Conservation (phyloP, 305 asterid species). For the Vinca major region DNA sequence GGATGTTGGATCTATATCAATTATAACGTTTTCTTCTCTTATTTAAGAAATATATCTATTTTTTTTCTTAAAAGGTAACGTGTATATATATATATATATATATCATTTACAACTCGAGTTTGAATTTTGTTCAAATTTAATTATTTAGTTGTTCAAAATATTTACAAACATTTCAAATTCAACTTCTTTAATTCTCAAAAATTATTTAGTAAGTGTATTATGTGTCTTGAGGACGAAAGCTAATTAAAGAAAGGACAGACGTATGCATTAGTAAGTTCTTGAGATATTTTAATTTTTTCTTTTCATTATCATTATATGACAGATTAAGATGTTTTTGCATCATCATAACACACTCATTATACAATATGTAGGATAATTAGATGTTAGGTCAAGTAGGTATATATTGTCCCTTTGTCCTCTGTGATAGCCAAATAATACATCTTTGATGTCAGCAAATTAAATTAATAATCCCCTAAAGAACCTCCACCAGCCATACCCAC, state of each 20-base stretch:
- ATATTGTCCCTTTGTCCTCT: neutral
- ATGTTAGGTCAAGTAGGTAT: slow-evolving; percentile 7
- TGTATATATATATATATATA: no score
- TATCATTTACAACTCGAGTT: no score
- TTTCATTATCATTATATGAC: neutral
- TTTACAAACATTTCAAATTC: no score
- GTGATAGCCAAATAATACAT: slow-evolving; percentile 11
- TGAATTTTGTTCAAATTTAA: no score
- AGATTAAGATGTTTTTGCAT: neutral
- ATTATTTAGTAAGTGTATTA: no score
- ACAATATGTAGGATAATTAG: neutral
- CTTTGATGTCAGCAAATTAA: slow-evolving; percentile 7
- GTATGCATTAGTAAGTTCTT: neutral
- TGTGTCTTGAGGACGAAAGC: no score
- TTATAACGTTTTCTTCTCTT: no score
- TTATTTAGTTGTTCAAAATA: no score
- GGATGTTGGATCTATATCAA: no score
- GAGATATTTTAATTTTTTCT: neutral
- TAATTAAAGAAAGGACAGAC: neutral
- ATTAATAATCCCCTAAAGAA: neutral
- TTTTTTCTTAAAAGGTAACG: no score
- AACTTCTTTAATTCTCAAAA: no score
- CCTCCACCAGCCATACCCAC: neutral
- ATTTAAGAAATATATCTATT: no score
- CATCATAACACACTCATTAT: neutral